These are phyloP conservation scores for Plasmodium berghei DNA, from an alignment of 169 alveolate genomes.

Conservation along the genomic window DNA sequence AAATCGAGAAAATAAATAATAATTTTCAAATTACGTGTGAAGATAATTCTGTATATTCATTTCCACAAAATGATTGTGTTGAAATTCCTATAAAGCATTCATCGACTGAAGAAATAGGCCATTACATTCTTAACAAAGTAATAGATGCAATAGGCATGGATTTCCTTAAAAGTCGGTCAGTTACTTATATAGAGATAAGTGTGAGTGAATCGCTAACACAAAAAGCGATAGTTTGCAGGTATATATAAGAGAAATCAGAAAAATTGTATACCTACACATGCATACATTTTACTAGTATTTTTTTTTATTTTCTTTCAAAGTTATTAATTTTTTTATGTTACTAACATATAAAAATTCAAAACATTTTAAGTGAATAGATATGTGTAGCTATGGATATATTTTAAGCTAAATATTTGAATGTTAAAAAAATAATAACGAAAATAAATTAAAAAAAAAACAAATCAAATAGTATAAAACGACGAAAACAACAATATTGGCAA, in stretches of 20 bases:
- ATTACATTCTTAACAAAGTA: constrained; percentile 21
- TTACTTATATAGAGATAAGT: constrained; percentile 39
- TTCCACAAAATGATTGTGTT: constrained; percentile 63
- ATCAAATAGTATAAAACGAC: too few relatives aligned
- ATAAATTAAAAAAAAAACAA: too few relatives aligned
- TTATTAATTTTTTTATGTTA: too few relatives aligned
- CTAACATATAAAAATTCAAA: too few relatives aligned
- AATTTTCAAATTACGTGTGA: constrained; percentile 62
- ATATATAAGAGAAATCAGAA: constrained; percentile 16
- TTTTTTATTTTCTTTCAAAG: too few relatives aligned
- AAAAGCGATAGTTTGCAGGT: constrained; percentile 33
- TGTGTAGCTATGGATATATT: too few relatives aligned
- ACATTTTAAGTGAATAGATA: too few relatives aligned
- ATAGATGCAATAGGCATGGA: constrained; percentile 53
- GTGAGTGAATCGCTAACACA: constrained; percentile 74
- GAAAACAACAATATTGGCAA: too few relatives aligned
- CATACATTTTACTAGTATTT: background rate
- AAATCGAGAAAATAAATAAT: constrained; percentile 42
- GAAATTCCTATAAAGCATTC: constrained; percentile 72
- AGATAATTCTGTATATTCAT: constrained; percentile 69
- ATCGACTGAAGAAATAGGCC: constrained; percentile 74
- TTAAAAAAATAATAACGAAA: too few relatives aligned
- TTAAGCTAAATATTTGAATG: too few relatives aligned
- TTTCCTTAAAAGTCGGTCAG: constrained; percentile 33
- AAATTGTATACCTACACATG: background rate